Evolutionary conservation across 768 basidiomycete species (phyloP).

Genomic region (Pulveroboletus sp.): DNA sequence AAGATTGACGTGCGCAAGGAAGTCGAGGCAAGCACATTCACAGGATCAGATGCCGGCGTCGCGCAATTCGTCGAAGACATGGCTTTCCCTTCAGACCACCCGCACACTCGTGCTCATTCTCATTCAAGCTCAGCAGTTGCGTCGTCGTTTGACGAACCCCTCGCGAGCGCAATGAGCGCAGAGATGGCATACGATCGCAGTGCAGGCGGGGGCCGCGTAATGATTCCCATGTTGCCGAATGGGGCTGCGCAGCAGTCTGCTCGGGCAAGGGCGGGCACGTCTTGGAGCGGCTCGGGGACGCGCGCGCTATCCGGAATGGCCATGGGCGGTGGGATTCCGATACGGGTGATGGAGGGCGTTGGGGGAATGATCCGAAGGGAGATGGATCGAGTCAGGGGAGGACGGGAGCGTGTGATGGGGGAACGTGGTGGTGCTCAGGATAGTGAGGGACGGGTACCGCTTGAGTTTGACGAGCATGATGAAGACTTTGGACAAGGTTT

Average conservation of each 20-base stretch:
- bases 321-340: constrained; percentile 36
- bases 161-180: constrained; percentile 69
- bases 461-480: constrained; percentile 69
- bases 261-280: constrained; percentile 1
- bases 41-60: constrained; percentile 23
- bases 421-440: not conserved
- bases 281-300: constrained; percentile 16
- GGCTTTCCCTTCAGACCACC: constrained; percentile 5
- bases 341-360: constrained; percentile 62
- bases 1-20: constrained; percentile 73
- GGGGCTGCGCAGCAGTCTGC: constrained; percentile 37
- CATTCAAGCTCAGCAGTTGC: constrained; percentile 31
- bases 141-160: constrained; percentile 66
- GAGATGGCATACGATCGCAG: constrained; percentile 49
- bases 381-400: constrained; percentile 32
- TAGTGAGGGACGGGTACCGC: constrained; percentile 27
- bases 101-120: constrained; percentile 5
- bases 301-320: constrained; percentile 18
- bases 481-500: constrained; percentile 48
- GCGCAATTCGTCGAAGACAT: constrained; percentile 25
- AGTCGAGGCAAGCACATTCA: constrained; percentile 62
- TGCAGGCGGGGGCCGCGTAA: constrained; percentile 34
- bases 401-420: not conserved
- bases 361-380: constrained; percentile 54
- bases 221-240: constrained; percentile 80